Evolutionary conservation across 139 green algal genomes (phyloP), one percentile per base, ranked within the genome.

Genomic region (Chlamydomonas asymmetrica): DNA sequence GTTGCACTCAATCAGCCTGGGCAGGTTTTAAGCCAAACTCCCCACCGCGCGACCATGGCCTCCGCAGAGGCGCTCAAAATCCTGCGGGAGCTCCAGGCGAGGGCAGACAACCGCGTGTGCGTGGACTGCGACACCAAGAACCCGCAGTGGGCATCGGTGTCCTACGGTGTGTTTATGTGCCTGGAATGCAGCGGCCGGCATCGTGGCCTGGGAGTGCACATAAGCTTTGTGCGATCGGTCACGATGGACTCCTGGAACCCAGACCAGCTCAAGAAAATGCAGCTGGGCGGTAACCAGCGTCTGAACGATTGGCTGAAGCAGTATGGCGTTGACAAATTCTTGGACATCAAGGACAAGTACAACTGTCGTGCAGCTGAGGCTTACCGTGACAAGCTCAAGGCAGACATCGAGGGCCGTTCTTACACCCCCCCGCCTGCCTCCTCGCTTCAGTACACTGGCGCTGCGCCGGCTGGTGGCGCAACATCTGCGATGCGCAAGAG

Each of bases 81-180:
- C 5, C 84, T 98, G 61, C 75, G 95, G 10, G 89, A 93, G 45
- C 85, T 98, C 50, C 95, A 98, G 76, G 74, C 63, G 18, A 63
- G 78, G 22, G 86, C 91, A 1, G 92, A 96, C 0, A 99, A 99
- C 82, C 94, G 92, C 84, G 87, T 97, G 25, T 99, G 96, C 62
- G 92, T 94, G 5, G 96, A 99, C 75, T 99, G 96, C 78, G 87
- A 92, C 20, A 92, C 91, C 60, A 95, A 95, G 77, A 98, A 98
- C 54, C 94, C 96, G 20, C 91, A 98, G 81, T 98, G 94, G 95
- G 94, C 95, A 7, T 92, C 80, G 8, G 97, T 99, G 0, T 95
- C 86, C 6, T 98, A 99, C 79, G 97, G 97, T 59, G 92, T 92
- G 49, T 99, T 99, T 84, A 96, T 99, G 91, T 99, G 97, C 84